phyloP scores from a whole-genome alignment of 2,329 filamentous ascomycete species.

The Aspergillus latus region DNA sequence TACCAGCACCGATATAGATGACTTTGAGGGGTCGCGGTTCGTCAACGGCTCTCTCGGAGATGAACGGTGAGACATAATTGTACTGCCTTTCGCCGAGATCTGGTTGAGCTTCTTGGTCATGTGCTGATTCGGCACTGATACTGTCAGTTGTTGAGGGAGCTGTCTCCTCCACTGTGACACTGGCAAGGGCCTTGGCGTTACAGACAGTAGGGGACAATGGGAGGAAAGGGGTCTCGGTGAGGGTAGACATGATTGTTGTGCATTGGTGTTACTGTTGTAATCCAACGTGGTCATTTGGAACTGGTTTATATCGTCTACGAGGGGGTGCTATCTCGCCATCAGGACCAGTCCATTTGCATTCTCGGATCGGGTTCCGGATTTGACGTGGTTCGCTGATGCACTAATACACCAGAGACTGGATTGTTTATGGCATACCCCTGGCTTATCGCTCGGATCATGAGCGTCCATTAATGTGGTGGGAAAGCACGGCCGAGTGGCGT shows the following conservation, averaged over 20 bases:
- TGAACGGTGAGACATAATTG: neutral
- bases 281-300: neutral
- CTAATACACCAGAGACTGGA: too few species aligned
- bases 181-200: neutral
- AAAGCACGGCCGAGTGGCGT: neutral
- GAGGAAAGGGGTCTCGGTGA: neutral
- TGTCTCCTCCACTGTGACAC: neutral
- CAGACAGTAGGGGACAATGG: neutral
- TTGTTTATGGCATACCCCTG: too few species aligned
- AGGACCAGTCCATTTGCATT: too few species aligned
- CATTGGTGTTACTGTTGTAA: neutral
- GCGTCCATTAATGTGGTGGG: neutral
- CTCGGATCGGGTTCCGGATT: too few species aligned
- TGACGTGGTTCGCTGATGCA: too few species aligned
- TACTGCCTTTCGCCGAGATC: neutral
- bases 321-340: too few species aligned
- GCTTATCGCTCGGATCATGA: neutral
- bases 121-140: neutral
- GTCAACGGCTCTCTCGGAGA: neutral
- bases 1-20: slow-evolving; percentile 8
- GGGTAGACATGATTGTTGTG: neutral
- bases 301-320: too few species aligned
- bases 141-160: neutral
- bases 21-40: neutral
- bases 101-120: neutral